Evolutionary conservation across 257 asterid genomes (phyloP).

Genomic region (Anisodus acutangulus): DNA sequence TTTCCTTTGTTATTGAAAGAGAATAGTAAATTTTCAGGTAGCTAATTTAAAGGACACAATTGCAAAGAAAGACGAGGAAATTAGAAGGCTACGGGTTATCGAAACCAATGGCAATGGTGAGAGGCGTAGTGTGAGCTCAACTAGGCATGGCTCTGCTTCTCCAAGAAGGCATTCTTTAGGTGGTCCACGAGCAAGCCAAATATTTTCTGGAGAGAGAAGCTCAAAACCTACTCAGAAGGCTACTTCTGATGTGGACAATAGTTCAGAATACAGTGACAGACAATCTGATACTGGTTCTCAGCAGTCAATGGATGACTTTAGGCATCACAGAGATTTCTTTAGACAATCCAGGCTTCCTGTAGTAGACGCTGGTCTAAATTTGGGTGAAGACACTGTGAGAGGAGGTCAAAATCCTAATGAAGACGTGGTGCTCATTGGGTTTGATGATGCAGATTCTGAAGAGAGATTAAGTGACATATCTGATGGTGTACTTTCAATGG

Average conservation of each 20-base stretch:
- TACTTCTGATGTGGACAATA: conserved; percentile 70
- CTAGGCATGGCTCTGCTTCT: conserved; percentile 64
- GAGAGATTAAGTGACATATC: conserved; percentile 95
- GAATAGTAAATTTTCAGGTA: conserved; percentile 50
- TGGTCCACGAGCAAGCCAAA: conserved; percentile 44
- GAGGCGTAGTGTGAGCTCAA: conserved; percentile 36
- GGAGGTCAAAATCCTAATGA: conserved; percentile 51
- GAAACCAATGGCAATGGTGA: conserved; percentile 55
- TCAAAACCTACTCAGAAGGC: conserved; percentile 50
- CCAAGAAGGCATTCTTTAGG: conserved; percentile 66
- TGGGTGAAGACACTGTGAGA: conserved; percentile 44
- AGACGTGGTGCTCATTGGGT: conserved; percentile 69
- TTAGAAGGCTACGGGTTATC: conserved; percentile 55
- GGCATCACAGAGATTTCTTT: conserved; percentile 77
- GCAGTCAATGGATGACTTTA: conserved; percentile 73
- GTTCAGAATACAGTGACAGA: conserved; percentile 84
- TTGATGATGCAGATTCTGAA: conserved; percentile 83
- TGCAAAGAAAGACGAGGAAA: conserved; percentile 80
- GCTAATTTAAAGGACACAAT: conserved; percentile 71
- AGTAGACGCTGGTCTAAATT: conserved; percentile 43
- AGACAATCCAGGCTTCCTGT: conserved; percentile 73
- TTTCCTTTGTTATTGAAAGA: neutral
- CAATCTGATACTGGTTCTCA: conserved; percentile 88
- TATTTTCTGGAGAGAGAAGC: conserved; percentile 48
- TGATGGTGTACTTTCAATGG: conserved; percentile 93